These are phyloP conservation scores for Phytophthora nicotianae DNA, from an alignment of 352 stramenopile species.

Conservation along the genomic window DNA sequence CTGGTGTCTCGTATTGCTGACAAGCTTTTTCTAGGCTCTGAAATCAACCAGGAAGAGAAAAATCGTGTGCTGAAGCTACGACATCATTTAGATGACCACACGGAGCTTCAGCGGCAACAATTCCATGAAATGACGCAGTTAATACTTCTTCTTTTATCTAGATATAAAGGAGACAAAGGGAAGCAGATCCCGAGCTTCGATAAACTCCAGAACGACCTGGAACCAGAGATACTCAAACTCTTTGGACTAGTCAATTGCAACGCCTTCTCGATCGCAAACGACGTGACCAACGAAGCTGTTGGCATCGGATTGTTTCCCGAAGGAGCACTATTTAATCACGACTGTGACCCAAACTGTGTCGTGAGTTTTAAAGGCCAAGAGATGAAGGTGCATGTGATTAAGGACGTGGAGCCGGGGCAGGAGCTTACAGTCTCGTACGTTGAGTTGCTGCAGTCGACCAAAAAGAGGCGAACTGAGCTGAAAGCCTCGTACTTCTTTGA, in stretches of 20 bases:
- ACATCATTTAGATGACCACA: slow-evolving; percentile 56
- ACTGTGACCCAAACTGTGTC: slow-evolving; percentile 75
- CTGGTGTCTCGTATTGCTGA: slow-evolving; percentile 53
- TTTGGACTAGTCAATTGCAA: slow-evolving; percentile 85
- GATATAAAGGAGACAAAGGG: slow-evolving; percentile 45
- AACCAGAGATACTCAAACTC: slow-evolving; percentile 47
- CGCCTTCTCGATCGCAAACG: slow-evolving; percentile 71
- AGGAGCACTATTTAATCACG: slow-evolving; percentile 78
- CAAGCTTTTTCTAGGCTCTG: slow-evolving; percentile 36
- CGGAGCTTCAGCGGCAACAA: slow-evolving; percentile 35
- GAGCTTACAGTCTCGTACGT: slow-evolving; percentile 80
- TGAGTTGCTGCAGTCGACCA: slow-evolving; percentile 64
- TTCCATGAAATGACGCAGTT: slow-evolving; percentile 69
- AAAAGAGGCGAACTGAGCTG: slow-evolving; percentile 38
- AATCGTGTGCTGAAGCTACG: slow-evolving; percentile 41
- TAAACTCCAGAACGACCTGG: slow-evolving; percentile 33
- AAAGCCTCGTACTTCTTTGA: slow-evolving; percentile 74
- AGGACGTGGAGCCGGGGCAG: slow-evolving; percentile 43
- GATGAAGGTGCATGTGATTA: slow-evolving; percentile 57
- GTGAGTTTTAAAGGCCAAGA: slow-evolving; percentile 59
- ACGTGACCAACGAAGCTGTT: slow-evolving; percentile 44
- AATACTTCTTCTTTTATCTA: slow-evolving; percentile 54
- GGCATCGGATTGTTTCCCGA: slow-evolving; percentile 71
- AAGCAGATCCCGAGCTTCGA: slow-evolving; percentile 24
- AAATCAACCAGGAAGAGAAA: slow-evolving; percentile 10